A percentile compares a stretch with the other conserved stretches of the same genome.
phyloP scores from a whole-genome alignment of 345 rosid genomes.

The Pistacia vera region DNA sequence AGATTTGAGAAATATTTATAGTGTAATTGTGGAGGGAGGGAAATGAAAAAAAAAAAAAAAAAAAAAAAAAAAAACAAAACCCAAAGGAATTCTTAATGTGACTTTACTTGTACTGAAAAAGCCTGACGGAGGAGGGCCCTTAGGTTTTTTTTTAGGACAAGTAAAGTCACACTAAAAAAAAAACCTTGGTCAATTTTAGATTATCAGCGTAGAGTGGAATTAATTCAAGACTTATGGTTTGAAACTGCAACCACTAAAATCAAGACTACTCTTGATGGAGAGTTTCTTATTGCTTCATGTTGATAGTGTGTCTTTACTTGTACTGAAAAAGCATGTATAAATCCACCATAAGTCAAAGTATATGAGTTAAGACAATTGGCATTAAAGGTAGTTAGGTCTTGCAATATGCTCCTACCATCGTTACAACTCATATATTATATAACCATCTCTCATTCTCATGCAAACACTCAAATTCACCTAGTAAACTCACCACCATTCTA shows the following conservation, averaged over 20 bases:
- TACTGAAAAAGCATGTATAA: conserved; percentile 53
- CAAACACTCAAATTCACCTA: conserved; percentile 72
- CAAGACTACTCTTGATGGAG: conserved; percentile 82
- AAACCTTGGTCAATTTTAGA: conserved; percentile 29
- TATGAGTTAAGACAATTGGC: conserved; percentile 74
- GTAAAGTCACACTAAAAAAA: no score
- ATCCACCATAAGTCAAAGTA: conserved; percentile 92
- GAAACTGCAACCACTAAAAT: conserved; percentile 80
- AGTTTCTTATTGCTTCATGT: conserved; percentile 87
- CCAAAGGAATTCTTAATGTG: no score
- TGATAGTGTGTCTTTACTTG: conserved; percentile 16
- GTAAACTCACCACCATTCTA: conserved; percentile 35
- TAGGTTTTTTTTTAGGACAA: no score
- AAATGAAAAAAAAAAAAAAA: no score
- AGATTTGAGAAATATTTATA: no score
- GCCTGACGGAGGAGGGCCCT: no score
- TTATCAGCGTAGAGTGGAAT: conserved; percentile 46
- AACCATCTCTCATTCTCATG: conserved; percentile 39
- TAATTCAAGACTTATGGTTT: conserved; percentile 84
- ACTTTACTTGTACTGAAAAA: no score
- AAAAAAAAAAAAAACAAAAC: no score
- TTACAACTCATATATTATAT: conserved; percentile 8
- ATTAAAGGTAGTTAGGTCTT: conserved; percentile 74
- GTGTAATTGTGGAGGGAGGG: no score
- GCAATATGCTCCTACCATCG: conserved; percentile 71